Evolutionary conservation across 257 asterid genomes (phyloP), one percentile per base, ranked within the genome.

Genomic region (Solanum virginianum): DNA sequence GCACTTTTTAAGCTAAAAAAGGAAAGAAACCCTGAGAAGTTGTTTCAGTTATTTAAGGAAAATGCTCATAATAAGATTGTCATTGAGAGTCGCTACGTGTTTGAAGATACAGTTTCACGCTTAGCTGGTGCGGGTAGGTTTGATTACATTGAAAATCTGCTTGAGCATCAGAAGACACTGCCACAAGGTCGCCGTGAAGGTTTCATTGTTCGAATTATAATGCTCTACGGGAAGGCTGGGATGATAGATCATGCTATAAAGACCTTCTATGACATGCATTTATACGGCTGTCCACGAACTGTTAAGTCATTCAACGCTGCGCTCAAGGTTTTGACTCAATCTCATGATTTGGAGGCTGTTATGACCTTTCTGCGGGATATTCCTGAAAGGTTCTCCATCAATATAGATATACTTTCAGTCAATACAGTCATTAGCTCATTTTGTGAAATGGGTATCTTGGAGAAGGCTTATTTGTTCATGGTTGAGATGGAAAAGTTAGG

Each of bases 171-270:
- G 89, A 95, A 95, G 89, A 84, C 92, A 60, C 89, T 95, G 79
- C 98, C 96, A 0, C 98, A 95, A 88, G 98, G 98, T 62, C 90
- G 96, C 24, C 91, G 98, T 56, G 98, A 95, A 91, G 98, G 98
- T 82, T 95, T 95, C 86, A 63, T 94, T 47, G 80, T 95, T 80
- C 87, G 98, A 82, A 90, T 95, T 29, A 94, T 95, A 87, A 90
- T 90, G 93, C 85, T 95, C 81, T 94, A 95, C 74, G 98, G 98
- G 54, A 93, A 82, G 86, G 98, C 91, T 66, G 92, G 95, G 75
- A 93, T 95, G 98, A 59, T 80, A 82, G 82, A 90, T 69, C 95
- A 92, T 62, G 96, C 98, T 80, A 86, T 94, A 43, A 75, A 92
- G 41, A 95, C 98, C 0, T 95, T 95, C 86, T 87, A 83, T 88